Evolutionary conservation across 257 asterid genomes (phyloP).

Genomic region (Solanum bulbocastanum): DNA sequence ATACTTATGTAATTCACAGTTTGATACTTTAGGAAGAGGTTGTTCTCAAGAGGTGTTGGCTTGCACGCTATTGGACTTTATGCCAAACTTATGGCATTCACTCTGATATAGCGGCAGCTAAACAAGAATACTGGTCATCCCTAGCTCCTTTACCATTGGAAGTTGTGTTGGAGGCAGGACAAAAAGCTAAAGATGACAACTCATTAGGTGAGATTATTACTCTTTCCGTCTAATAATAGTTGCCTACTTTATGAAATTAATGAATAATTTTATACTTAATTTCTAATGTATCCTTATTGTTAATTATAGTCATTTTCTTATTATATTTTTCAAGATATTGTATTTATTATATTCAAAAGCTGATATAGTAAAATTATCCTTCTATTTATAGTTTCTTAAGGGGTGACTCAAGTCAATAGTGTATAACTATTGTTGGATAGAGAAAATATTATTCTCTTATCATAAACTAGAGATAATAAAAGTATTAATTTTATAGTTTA

Average conservation of each 20-base stretch:
- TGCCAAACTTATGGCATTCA: conserved; percentile 70
- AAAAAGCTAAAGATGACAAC: conserved; percentile 48
- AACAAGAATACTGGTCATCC: conserved; percentile 74
- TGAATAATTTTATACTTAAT: background rate
- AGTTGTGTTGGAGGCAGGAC: conserved; percentile 72
- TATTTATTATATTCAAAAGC: no score
- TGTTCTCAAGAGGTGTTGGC: conserved; percentile 91
- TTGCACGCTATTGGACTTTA: conserved; percentile 80
- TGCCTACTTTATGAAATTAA: no score
- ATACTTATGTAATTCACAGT: conserved; percentile 35
- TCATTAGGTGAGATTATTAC: conserved; percentile 23
- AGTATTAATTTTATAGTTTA: conserved; percentile 20
- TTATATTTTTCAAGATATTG: no score
- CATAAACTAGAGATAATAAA: background rate
- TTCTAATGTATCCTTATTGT: no score
- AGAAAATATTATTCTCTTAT: no score
- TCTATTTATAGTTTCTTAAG: no score
- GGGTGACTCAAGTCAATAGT: background rate
- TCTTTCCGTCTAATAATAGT: background rate
- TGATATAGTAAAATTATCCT: background rate
- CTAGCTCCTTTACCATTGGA: conserved; percentile 58
- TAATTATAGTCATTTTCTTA: no score
- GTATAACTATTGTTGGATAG: no score
- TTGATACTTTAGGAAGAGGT: conserved; percentile 73
- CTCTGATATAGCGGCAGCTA: conserved; percentile 64